These are phyloP conservation scores for Bipolaris victoriae DNA, from an alignment of 2,329 filamentous ascomycete genomes.

Conservation along the genomic window DNA sequence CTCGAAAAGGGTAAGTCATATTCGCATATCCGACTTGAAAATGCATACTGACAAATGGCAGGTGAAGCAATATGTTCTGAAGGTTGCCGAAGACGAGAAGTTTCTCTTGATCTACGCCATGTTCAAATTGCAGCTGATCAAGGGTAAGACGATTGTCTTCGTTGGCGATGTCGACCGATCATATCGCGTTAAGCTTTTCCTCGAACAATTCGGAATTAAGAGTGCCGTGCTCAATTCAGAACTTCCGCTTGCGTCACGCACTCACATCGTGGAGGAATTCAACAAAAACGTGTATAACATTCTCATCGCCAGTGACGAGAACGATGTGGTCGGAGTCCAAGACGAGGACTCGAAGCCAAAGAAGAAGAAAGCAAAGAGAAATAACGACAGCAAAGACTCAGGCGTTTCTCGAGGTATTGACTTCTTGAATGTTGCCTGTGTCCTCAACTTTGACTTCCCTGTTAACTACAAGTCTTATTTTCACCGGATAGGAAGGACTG, in stretches of 20 bases:
- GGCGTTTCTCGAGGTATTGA: conserved; percentile 96
- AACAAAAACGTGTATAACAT: conserved; percentile 98
- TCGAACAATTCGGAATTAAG: conserved; percentile 96
- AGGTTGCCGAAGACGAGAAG: conserved; percentile 96
- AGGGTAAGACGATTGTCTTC: conserved; percentile 86
- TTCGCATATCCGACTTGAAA: no score
- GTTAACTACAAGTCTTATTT: conserved; percentile 88
- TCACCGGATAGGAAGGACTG: conserved; percentile 95
- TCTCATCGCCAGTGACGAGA: conserved; percentile 93
- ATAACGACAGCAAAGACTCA: conserved; percentile 76
- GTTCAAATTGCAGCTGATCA: conserved; percentile 92
- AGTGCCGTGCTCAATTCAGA: conserved; percentile 95
- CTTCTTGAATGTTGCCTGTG: conserved; percentile 82
- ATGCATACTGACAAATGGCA: background rate
- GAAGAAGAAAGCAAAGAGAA: conserved; percentile 65
- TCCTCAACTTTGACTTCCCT: conserved; percentile 97
- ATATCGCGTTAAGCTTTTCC: conserved; percentile 90
- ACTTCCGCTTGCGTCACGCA: conserved; percentile 86
- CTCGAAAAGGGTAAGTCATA: conserved; percentile 59
- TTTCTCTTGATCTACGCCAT: conserved; percentile 92
- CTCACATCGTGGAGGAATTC: conserved; percentile 96
- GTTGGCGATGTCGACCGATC: conserved; percentile 87
- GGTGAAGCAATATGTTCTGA: conserved; percentile 86
- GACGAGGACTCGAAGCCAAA: conserved; percentile 49
- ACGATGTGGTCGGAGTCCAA: conserved; percentile 74